Evolutionary conservation across 495 filamentous ascomycete species (phyloP).

Genomic region (Podospora didyma): DNA sequence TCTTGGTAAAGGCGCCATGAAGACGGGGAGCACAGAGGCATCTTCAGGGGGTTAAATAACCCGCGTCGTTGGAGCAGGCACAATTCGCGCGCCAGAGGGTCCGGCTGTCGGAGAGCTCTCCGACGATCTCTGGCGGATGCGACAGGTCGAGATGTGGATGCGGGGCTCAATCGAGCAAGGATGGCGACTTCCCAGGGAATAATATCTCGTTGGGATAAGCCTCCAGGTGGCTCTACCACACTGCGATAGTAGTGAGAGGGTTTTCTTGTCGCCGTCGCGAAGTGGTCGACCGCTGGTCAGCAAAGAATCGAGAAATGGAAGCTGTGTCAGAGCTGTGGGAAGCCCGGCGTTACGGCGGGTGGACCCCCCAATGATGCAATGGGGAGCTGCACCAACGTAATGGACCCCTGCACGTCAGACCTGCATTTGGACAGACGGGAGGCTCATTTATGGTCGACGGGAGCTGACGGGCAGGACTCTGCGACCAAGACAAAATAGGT

Average conservation of each 20-base stretch:
- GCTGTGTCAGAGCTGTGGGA: not conserved
- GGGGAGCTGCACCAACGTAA: constrained; percentile 11
- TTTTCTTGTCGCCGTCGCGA: no score
- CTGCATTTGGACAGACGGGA: no score
- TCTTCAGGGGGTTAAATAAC: constrained; percentile 9
- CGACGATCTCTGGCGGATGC: not conserved
- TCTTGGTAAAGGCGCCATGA: constrained; percentile 23
- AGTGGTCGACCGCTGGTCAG: no score
- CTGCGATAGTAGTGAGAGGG: no score
- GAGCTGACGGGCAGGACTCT: no score
- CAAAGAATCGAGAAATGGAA: no score
- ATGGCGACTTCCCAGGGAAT: not conserved
- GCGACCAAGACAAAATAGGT: no score
- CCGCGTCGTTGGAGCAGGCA: not conserved
- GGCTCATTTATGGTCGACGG: no score
- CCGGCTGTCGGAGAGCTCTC: not conserved
- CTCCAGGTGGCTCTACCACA: not conserved
- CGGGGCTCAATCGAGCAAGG: not conserved
- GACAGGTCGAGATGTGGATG: not conserved
- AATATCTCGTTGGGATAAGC: not conserved
- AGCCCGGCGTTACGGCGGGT: not conserved
- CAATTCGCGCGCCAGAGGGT: constrained; percentile 6
- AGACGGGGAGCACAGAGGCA: constrained; percentile 1
- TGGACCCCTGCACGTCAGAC: not conserved
- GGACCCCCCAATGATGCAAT: constrained; percentile 27